A percentile compares a stretch with the other conserved stretches of the same genome.
These are phyloP conservation scores for Paraphaeosphaeria minitans DNA, from an alignment of 2,329 filamentous ascomycete genomes.

Conservation along the genomic window DNA sequence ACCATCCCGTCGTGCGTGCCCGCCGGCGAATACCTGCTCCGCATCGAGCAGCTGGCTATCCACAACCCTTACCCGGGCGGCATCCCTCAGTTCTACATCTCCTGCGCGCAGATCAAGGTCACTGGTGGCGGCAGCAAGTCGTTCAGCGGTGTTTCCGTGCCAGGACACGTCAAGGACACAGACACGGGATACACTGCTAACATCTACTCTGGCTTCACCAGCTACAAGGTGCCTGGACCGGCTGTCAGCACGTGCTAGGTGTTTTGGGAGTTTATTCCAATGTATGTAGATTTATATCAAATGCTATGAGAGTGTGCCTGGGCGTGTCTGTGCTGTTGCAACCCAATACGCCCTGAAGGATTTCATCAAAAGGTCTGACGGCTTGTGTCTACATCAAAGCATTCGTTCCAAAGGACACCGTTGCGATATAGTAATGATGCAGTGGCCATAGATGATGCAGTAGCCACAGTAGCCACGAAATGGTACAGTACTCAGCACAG, in stretches of 20 bases:
- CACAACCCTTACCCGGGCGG: slow-evolving; percentile 46
- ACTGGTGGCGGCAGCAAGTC: slow-evolving; percentile 42
- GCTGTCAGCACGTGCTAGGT: slow-evolving; percentile 44
- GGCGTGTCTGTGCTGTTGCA: too few relatives aligned
- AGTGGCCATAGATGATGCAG: too few relatives aligned
- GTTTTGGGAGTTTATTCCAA: neutral
- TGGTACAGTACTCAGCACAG: neutral
- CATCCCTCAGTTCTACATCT: slow-evolving; percentile 41
- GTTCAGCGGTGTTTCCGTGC: slow-evolving; percentile 36
- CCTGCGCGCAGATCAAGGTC: slow-evolving; percentile 55
- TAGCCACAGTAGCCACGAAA: neutral
- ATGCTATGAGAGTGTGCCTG: neutral
- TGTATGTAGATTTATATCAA: slow-evolving; percentile 8
- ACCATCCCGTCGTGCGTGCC: slow-evolving; percentile 50
- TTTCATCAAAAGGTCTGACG: too few relatives aligned
- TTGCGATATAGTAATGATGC: too few relatives aligned
- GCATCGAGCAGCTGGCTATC: slow-evolving; percentile 56
- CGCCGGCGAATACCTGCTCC: slow-evolving; percentile 54
- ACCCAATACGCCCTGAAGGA: neutral
- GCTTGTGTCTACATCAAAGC: too few relatives aligned
- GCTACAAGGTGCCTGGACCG: slow-evolving; percentile 44
- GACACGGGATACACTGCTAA: slow-evolving; percentile 47
- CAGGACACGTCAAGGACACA: slow-evolving; percentile 41
- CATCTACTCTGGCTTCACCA: slow-evolving; percentile 47
- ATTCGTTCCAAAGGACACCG: too few relatives aligned